These are phyloP conservation scores for Alternaria ethzedia DNA, from an alignment of 2,329 filamentous ascomycete genomes.

Conservation along the genomic window DNA sequence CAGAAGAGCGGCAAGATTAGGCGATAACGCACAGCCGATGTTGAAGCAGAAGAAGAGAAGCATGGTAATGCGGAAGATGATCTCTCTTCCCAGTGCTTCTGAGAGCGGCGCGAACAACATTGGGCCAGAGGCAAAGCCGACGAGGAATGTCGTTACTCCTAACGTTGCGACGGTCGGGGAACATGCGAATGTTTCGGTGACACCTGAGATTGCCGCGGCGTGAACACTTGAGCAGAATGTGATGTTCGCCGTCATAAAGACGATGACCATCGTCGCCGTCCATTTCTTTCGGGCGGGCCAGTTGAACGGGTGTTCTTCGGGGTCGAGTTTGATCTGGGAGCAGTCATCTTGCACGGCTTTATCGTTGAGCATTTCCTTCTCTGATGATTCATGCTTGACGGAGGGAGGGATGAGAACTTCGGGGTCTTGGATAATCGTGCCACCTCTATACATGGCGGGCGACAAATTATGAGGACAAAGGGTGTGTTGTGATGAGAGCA, in stretches of 20 bases:
- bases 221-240: not conserved
- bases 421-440: not conserved
- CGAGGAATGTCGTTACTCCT: not conserved
- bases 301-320: not conserved
- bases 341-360: not conserved
- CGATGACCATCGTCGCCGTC: not conserved
- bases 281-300: not conserved
- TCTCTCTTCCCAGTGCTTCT: not conserved
- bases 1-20: not conserved
- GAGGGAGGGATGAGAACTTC: not conserved
- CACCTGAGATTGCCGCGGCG: not conserved
- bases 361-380: not conserved
- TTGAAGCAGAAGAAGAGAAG: not conserved
- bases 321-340: not conserved
- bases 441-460: not conserved
- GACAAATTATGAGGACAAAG: not conserved
- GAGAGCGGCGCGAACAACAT: not conserved
- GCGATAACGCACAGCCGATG: not conserved
- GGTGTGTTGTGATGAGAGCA: no score
- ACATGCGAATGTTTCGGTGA: not conserved
- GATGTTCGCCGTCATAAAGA: not conserved
- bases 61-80: not conserved
- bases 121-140: not conserved
- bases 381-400: accelerated
- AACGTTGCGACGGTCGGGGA: not conserved